Evolutionary conservation across 2,329 filamentous ascomycete species (phyloP), one percentile per base, ranked within the genome.

Genomic region (Colletotrichum gloeosporioides): DNA sequence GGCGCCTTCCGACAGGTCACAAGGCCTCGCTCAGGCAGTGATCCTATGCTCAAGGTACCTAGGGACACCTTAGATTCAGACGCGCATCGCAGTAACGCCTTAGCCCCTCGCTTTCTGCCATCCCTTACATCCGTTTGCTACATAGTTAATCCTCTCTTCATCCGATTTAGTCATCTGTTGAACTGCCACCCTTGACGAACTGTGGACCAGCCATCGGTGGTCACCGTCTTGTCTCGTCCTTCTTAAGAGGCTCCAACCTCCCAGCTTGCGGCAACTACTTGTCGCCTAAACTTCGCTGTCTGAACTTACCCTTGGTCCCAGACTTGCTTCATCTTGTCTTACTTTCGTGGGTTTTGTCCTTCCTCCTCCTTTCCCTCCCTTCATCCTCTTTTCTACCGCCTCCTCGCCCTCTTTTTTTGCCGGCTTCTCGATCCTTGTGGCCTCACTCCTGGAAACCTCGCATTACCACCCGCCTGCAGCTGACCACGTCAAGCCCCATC

Each of bases 1-100:
- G 73, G 73, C 73, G 73, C 69, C 73, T 67, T 76, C 73, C 73
- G 69, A 76, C 64, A 62, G 63, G 69, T 76, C 73, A 76, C 65
- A 55, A 62, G 73, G 49, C 55, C 69, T 62, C 39, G 29, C 72
- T 76, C 57, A 57, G 55, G 69, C 62, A 71, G 73, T 63, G 29
- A 63, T 57, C 62, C 69, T 64, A 39, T 27, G 62, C 32, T 64
- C 32, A 4, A 44, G 36, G 32, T 39, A 22, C 44, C 44, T 22
- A 59, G 44, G 44, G 44, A 22, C 44, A 12, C n/a, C 44, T 22
- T 53, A 53, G 44, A 53, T 53, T 22, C 44, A 53, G 44, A 53
- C 22, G 44, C n/a, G 44, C 22, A 53, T 53, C 44, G n/a, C 44
- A 22, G 44, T 53, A 53, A 53, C n/a, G 44, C 44, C 71, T 29